A percentile compares a stretch with the other conserved stretches of the same genome.
Conservation (phyloP, 225 moss, liverwort and hornwort genomes). For the Asterella californica region DNA sequence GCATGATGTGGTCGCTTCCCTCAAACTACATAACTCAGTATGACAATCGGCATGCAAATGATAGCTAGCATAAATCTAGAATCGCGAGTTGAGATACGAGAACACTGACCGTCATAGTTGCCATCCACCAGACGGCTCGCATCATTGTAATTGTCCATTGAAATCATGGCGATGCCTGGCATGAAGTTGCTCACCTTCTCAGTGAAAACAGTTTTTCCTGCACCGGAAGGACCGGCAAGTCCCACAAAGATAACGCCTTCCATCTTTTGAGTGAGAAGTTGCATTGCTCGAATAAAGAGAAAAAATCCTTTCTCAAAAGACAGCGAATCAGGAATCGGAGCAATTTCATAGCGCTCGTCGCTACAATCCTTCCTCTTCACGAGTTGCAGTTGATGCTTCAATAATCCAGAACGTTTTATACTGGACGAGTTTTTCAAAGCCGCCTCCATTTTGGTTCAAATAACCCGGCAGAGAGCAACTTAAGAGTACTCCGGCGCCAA, state of each 20-base stretch:
- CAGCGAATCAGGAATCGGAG: constrained; percentile 42
- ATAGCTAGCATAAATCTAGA: neutral
- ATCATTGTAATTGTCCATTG: constrained; percentile 62
- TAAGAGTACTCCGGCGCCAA: constrained; percentile 1
- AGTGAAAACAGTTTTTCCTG: constrained; percentile 56
- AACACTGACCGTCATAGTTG: constrained; percentile 50
- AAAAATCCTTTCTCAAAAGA: constrained; percentile 60
- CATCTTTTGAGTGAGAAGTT: constrained; percentile 53
- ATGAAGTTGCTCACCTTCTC: constrained; percentile 53
- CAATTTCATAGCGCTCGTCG: constrained; percentile 51
- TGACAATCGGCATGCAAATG: neutral
- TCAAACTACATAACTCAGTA: neutral
- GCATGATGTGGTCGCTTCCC: neutral
- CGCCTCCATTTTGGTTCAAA: constrained; percentile 27
- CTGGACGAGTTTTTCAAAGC: constrained; percentile 37
- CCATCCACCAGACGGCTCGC: constrained; percentile 58
- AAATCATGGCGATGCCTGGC: constrained; percentile 52
- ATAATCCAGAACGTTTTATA: constrained; percentile 38
- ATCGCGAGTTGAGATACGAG: neutral
- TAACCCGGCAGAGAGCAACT: neutral
- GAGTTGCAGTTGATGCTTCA: constrained; percentile 50
- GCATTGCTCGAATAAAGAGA: constrained; percentile 54
- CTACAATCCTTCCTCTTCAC: constrained; percentile 43
- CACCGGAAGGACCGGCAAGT: constrained; percentile 55
- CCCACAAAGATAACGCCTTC: constrained; percentile 53